Evolutionary conservation across 768 basidiomycete species (phyloP).

Genomic region (Boletus fagicola): DNA sequence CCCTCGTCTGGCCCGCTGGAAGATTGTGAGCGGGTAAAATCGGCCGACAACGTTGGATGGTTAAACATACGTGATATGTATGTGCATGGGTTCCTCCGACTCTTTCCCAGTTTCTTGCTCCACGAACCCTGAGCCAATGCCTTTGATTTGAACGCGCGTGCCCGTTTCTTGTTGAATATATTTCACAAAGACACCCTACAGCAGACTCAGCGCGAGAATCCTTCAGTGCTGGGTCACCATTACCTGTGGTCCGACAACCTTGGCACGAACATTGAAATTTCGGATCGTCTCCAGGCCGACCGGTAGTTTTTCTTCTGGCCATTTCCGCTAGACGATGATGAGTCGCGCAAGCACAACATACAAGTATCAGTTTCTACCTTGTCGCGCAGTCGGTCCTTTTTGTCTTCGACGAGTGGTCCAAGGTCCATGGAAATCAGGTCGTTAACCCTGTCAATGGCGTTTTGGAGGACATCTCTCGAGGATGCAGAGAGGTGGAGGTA

Average conservation of each 20-base stretch:
- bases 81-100: constrained; percentile 86
- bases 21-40: constrained; percentile 1
- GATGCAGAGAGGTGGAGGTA: constrained; percentile 91
- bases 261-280: constrained; percentile 97
- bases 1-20: constrained; percentile 75
- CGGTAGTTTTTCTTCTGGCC: constrained; percentile 95
- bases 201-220: not conserved
- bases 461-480: constrained; percentile 61
- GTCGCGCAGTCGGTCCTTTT: constrained; percentile 65
- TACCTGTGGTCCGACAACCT: constrained; percentile 94
- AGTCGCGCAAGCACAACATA: constrained; percentile 2
- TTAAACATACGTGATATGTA: constrained; percentile 77
- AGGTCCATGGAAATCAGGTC: constrained; percentile 73
- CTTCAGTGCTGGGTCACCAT: constrained; percentile 21
- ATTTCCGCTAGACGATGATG: constrained; percentile 66
- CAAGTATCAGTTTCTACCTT: constrained; percentile 41
- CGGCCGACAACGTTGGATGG: constrained; percentile 17
- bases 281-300: constrained; percentile 88
- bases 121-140: constrained; percentile 90
- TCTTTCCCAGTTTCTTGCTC: constrained; percentile 89
- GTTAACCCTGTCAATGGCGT: constrained; percentile 67
- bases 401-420: constrained; percentile 79
- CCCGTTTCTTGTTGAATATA: constrained; percentile 96
- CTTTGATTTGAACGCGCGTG: constrained; percentile 97
- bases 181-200: constrained; percentile 90